These are phyloP conservation scores for Candida morakotiae DNA, from an alignment of 805 yeast genomes.

Conservation along the genomic window DNA sequence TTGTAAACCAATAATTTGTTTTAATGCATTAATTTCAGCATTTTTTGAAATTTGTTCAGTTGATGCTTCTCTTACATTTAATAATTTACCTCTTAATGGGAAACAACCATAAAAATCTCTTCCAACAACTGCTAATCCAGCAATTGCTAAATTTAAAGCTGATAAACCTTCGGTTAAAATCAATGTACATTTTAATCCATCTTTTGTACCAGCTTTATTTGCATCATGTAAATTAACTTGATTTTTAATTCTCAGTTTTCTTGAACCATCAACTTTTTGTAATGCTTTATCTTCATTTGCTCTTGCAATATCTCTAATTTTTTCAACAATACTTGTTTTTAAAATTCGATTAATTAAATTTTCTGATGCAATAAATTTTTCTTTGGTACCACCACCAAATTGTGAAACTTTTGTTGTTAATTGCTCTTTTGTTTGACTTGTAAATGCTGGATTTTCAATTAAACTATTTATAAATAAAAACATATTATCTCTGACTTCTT, in stretches of 20 bases:
- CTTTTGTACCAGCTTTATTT: slow-evolving; percentile 90
- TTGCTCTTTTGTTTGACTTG: slow-evolving; percentile 96
- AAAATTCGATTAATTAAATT: slow-evolving; percentile 65
- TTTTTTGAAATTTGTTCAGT: slow-evolving; percentile 93
- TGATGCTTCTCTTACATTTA: slow-evolving; percentile 94
- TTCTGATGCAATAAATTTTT: slow-evolving; percentile 65
- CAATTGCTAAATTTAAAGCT: slow-evolving; percentile 85
- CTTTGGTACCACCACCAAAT: slow-evolving; percentile 89
- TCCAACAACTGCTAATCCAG: slow-evolving; percentile 93
- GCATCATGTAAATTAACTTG: slow-evolving; percentile 93
- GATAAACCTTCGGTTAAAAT: slow-evolving; percentile 97
- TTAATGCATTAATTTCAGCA: slow-evolving; percentile 90
- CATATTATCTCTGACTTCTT: slow-evolving; percentile 86
- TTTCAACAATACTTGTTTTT: slow-evolving; percentile 69
- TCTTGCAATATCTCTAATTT: slow-evolving; percentile 76
- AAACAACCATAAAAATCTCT: slow-evolving; percentile 93
- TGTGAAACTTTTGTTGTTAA: slow-evolving; percentile 83
- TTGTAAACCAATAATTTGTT: slow-evolving; percentile 92
- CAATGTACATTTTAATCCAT: slow-evolving; percentile 87
- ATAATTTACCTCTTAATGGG: slow-evolving; percentile 90
- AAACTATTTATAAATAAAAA: slow-evolving; percentile 87
- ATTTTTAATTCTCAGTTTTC: slow-evolving; percentile 80
- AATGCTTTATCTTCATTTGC: slow-evolving; percentile 85
- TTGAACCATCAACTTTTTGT: slow-evolving; percentile 83
- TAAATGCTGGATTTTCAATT: slow-evolving; percentile 94